These are phyloP conservation scores for Daldinia decipiens DNA, from an alignment of 495 filamentous ascomycete genomes.

Conservation along the genomic window DNA sequence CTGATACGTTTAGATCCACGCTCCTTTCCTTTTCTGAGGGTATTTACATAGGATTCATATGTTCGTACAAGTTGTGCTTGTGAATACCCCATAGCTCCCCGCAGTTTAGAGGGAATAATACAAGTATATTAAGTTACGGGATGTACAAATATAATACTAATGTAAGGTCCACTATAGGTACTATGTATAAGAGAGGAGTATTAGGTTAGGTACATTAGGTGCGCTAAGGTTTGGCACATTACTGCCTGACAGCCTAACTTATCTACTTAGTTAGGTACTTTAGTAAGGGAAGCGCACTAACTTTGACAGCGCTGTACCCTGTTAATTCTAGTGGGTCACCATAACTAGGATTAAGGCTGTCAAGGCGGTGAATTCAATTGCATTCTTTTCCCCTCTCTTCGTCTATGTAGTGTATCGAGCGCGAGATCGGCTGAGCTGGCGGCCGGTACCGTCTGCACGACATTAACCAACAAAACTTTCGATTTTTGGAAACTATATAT, in stretches of 20 bases:
- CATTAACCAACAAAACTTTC: conserved; percentile 29
- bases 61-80: conserved; percentile 15
- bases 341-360: conserved; percentile 6
- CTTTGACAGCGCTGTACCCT: conserved; percentile 24
- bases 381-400: conserved; percentile 9
- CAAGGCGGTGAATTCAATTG: conserved; percentile 19
- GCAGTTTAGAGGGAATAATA: conserved; percentile 30
- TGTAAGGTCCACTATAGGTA: too few species aligned
- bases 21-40: conserved; percentile 28
- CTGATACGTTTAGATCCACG: conserved; percentile 17
- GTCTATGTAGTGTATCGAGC: conserved; percentile 1
- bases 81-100: conserved; percentile 28
- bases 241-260: background rate
- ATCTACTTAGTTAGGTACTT: background rate
- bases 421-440: conserved; percentile 21
- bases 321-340: conserved; percentile 9
- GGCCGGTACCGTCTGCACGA: conserved; percentile 29
- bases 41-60: conserved; percentile 33
- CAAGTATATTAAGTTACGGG: conserved; percentile 9
- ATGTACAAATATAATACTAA: background rate
- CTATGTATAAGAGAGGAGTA: background rate
- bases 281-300: background rate
- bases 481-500: conserved; percentile 10
- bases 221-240: background rate
- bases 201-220: too few species aligned